Conservation (phyloP, 371 early-diverging fungal species). For the Saksenaea vasiformis region DNA sequence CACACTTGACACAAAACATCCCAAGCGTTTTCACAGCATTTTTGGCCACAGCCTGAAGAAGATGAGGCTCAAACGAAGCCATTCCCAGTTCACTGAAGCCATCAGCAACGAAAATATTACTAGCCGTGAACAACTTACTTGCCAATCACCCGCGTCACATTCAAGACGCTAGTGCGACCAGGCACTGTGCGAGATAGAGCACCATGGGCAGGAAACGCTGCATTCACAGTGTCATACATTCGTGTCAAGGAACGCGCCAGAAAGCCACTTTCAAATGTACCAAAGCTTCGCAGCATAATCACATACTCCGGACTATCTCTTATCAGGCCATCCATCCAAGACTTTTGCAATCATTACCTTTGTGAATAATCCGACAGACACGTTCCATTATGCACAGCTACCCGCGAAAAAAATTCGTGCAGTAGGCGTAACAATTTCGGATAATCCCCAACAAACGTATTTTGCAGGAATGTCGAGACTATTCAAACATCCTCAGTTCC, state of each 20-base stretch:
- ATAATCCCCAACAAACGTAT: constrained; percentile 75
- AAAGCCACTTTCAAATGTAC: constrained; percentile 72
- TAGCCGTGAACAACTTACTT: constrained; percentile 37
- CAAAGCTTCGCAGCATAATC: constrained; percentile 66
- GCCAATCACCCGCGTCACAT: constrained; percentile 54
- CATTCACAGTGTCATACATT: constrained; percentile 62
- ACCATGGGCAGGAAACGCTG: constrained; percentile 52
- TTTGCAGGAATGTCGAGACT: constrained; percentile 69
- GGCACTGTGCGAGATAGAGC: constrained; percentile 34
- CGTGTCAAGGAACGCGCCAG: constrained; percentile 63
- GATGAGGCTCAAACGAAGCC: constrained; percentile 59
- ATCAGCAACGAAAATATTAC: neutral
- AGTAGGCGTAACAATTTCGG: constrained; percentile 73
- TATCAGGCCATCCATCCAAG: neutral
- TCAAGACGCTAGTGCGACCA: constrained; percentile 54
- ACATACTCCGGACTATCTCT: constrained; percentile 61
- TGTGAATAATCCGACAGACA: constrained; percentile 55
- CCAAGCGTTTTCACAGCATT: constrained; percentile 59
- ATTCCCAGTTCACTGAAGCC: constrained; percentile 60
- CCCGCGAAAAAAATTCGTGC: constrained; percentile 76
- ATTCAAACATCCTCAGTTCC: neutral
- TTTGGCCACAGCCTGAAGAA: constrained; percentile 52
- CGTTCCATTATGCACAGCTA: constrained; percentile 61
- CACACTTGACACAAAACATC: constrained; percentile 57
- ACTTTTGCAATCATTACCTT: constrained; percentile 31